These are phyloP conservation scores for Cryphonectria parasitica DNA, from an alignment of 2,329 filamentous ascomycete species.

Conservation along the genomic window DNA sequence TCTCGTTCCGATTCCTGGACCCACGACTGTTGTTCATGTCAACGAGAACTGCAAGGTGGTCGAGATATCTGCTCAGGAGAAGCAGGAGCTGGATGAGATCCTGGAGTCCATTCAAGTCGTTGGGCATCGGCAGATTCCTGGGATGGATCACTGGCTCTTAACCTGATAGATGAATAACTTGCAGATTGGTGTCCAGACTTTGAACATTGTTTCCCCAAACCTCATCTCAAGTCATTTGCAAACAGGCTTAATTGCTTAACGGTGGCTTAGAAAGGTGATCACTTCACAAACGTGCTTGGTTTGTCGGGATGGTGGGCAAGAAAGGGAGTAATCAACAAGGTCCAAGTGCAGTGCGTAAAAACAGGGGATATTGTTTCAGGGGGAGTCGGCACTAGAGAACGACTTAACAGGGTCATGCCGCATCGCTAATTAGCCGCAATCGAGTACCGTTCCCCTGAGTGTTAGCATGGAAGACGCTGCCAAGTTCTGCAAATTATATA, in stretches of 20 bases:
- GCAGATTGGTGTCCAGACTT: not conserved
- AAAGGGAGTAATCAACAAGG: not conserved
- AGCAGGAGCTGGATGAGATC: conserved; percentile 1
- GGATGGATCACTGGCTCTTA: conserved; percentile 4
- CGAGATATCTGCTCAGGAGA: conserved; percentile 1
- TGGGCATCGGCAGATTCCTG: conserved; percentile 8
- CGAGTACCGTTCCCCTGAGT: not conserved
- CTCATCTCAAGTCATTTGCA: not conserved
- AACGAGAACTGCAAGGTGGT: conserved; percentile 10
- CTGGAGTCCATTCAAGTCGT: conserved; percentile 4
- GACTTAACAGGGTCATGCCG: not conserved
- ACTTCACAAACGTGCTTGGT: not conserved
- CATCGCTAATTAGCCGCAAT: not conserved
- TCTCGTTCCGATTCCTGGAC: conserved; percentile 12
- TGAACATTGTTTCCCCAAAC: not conserved
- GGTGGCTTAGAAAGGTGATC: no score
- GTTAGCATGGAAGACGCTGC: not conserved
- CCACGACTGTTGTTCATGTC: conserved; percentile 3
- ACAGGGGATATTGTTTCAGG: not conserved
- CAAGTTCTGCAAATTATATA: not conserved
- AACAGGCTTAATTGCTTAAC: not conserved
- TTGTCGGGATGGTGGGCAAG: not conserved
- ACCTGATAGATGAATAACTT: not conserved
- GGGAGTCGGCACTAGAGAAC: not conserved
- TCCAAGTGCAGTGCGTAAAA: not conserved